phyloP scores from a whole-genome alignment of 495 filamentous ascomycete genomes.

The Symbiotaphrina buchneri region DNA sequence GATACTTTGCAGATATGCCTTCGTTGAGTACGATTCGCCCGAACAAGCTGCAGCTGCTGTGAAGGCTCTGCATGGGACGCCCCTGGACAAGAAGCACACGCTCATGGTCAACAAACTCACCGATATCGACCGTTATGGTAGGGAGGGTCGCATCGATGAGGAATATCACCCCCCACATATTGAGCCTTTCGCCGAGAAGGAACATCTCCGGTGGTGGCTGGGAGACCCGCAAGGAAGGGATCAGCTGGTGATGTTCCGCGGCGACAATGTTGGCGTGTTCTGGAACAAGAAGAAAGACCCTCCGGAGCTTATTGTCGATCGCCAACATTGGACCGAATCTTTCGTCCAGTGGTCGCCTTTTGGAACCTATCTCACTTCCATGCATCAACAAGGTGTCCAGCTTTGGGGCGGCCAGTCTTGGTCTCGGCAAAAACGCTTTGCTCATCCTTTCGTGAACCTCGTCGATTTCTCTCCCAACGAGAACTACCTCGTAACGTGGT shows the following conservation, averaged over 20 bases:
- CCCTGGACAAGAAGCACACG: slow-evolving; percentile 89
- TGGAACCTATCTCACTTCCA: slow-evolving; percentile 82
- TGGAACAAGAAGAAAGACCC: slow-evolving; percentile 92
- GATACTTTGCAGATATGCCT: slow-evolving; percentile 43
- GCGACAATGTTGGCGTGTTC: slow-evolving; percentile 78
- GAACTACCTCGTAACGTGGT: slow-evolving; percentile 92
- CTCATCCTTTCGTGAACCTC: slow-evolving; percentile 85
- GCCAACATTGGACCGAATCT: slow-evolving; percentile 85
- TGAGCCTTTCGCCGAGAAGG: slow-evolving; percentile 68
- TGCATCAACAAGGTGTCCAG: slow-evolving; percentile 87
- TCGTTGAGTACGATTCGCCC: slow-evolving; percentile 87
- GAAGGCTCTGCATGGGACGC: slow-evolving; percentile 57
- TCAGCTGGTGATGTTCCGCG: slow-evolving; percentile 80
- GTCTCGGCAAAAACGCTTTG: slow-evolving; percentile 75
- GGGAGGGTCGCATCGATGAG: slow-evolving; percentile 81
- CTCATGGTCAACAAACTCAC: slow-evolving; percentile 93
- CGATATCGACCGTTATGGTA: slow-evolving; percentile 87
- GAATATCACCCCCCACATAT: slow-evolving; percentile 59
- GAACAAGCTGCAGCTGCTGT: slow-evolving; percentile 76
- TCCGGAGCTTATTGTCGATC: slow-evolving; percentile 74
- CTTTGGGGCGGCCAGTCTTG: slow-evolving; percentile 86
- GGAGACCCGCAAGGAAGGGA: slow-evolving; percentile 70
- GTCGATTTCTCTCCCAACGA: slow-evolving; percentile 89
- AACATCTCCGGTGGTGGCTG: slow-evolving; percentile 87
- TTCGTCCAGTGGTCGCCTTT: slow-evolving; percentile 96